Conservation (phyloP, 1,139 yeast genomes). For the Suhomyces terraborum region DNA sequence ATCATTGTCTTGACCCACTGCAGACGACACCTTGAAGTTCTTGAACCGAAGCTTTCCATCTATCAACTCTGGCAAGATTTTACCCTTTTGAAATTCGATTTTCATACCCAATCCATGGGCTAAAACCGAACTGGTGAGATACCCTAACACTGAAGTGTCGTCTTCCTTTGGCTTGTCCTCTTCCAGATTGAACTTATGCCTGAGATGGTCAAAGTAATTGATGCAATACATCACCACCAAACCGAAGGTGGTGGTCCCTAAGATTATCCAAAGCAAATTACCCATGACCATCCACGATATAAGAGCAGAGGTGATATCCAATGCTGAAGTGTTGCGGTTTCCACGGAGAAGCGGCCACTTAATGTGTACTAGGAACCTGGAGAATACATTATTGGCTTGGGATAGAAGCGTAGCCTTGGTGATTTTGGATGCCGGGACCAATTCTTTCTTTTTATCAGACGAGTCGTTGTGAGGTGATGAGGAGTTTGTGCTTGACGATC, state of each 20-base stretch:
- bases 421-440: constrained; percentile 10
- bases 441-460: neutral
- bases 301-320: constrained; percentile 59
- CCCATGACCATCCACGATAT: constrained; percentile 60
- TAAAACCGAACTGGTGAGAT: constrained; percentile 38
- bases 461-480: neutral
- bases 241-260: constrained; percentile 68
- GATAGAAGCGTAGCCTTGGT: constrained; percentile 45
- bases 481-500: neutral
- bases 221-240: constrained; percentile 53
- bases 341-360: constrained; percentile 61
- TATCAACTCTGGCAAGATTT: constrained; percentile 48
- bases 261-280: constrained; percentile 56
- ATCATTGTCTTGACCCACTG: constrained; percentile 11
- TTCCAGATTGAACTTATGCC: constrained; percentile 21
- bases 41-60: constrained; percentile 65
- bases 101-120: constrained; percentile 44
- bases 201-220: constrained; percentile 40
- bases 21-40: constrained; percentile 45
- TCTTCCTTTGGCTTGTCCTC: constrained; percentile 16
- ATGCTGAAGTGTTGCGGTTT: constrained; percentile 47
- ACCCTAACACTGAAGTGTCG: constrained; percentile 33
- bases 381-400: constrained; percentile 44
- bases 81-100: constrained; percentile 39
- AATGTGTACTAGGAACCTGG: constrained; percentile 50